Evolutionary conservation across 225 moss, liverwort and hornwort genomes (phyloP), one percentile per base, ranked within the genome.

Genomic region (Polytrichum formosum): DNA sequence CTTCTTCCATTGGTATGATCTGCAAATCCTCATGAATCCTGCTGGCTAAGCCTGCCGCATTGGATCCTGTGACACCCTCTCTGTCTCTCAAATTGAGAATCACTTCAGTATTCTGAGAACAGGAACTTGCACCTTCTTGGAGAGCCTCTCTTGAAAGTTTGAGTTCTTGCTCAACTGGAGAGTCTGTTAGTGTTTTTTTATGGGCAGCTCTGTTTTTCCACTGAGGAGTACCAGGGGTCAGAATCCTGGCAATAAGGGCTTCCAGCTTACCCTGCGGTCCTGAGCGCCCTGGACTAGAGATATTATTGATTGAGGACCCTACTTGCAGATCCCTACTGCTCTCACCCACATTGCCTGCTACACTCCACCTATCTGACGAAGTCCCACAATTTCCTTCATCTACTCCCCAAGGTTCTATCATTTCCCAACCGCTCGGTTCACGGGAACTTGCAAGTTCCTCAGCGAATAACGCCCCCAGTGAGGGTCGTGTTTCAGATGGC

Each of bases 221-320:
- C 27, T 71, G 60, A 27, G 74, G 70, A 18, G 75, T 26, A 3
- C 75, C 70, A 2, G 73, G 75, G n/a, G 66, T 73, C 37, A 73
- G 8, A 76, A 78, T 69, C 63, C 70, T 78, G 56, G 67, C 73
- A 64, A 79, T 76, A 26, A 83, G 26, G 8, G 21, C 65, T 66
- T 73, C 78, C 70, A 83, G 56, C 73, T 75, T 75, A 21, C 69
- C 55, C 59, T 76, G 72, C 1, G 82, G 72, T 66, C 75, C 78
- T 0, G 70, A 75, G 53, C 67, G 75, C 29, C 75, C 76, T 27
- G 82, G 75, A 28, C 73, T 22, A 16, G 82, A 69, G 63, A 73
- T 83, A 69, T 75, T 73, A 31, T 69, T 79, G 13, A 46, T 46
- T 62, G 64, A 67, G 13, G 82, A 75, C 55, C 62, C 78, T 26